Evolutionary conservation across 352 stramenopile species (phyloP).

Genomic region (Globisporangium canariense): DNA sequence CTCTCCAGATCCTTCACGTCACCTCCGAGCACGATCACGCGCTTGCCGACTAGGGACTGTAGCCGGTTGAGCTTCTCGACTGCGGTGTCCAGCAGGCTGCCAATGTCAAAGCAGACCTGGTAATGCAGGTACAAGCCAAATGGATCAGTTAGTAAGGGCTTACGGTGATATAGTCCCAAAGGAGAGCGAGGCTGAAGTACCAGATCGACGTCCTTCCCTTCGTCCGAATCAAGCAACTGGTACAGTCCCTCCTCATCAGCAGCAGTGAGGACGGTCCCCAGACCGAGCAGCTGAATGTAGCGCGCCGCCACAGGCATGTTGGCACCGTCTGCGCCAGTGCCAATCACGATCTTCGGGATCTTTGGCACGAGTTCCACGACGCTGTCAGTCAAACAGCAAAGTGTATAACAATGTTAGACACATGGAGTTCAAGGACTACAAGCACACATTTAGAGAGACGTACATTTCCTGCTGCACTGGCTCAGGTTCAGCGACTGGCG

Average conservation of each 20-base stretch:
- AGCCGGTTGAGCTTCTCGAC: constrained; percentile 38
- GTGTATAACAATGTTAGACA: constrained; percentile 1
- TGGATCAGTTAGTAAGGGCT: not conserved
- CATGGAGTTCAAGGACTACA: not conserved
- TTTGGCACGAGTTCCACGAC: constrained; percentile 36
- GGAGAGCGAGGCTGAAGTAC: constrained; percentile 22
- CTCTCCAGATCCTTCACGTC: constrained; percentile 29
- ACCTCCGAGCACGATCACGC: constrained; percentile 60
- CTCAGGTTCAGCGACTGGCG: not conserved
- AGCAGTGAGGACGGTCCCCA: constrained; percentile 48
- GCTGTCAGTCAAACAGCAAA: constrained; percentile 13
- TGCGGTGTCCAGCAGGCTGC: constrained; percentile 38
- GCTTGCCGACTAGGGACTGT: constrained; percentile 31
- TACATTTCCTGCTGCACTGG: constrained; percentile 11
- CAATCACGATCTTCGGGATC: constrained; percentile 59
- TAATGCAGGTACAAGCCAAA: not conserved
- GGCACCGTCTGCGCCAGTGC: constrained; percentile 29
- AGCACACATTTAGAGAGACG: not conserved
- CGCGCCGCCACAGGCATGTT: constrained; percentile 48
- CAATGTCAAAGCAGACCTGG: constrained; percentile 68
- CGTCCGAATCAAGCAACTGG: constrained; percentile 28
- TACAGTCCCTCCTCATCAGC: constrained; percentile 36
- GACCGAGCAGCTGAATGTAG: constrained; percentile 68
- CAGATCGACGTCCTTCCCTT: constrained; percentile 39
- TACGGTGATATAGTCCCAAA: not conserved